Evolutionary conservation across 257 asterid species (phyloP), one percentile per base, ranked within the genome.

Genomic region (Nicotiana sylvestris): DNA sequence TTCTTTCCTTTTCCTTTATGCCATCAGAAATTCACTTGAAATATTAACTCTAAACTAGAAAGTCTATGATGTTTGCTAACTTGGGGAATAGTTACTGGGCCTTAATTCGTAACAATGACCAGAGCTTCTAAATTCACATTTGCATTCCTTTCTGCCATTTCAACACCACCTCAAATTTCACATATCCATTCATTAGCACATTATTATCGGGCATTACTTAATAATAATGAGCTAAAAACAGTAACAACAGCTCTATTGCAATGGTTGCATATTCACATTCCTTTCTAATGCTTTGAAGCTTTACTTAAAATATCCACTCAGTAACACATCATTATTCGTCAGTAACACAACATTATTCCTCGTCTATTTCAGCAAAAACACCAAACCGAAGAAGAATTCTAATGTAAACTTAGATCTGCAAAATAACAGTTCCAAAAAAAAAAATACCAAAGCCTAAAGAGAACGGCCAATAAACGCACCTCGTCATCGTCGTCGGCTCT

Each of bases 401-500:
- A 39, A 2, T 4, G 49, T 51, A 76, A 80, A 85, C 56, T 43
- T 79, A 88, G 87, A 88, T 86, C 87, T 85, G 43, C 83, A 55
- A 55, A 16, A 25, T 72, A 30, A 68, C 79, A 8, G 25, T 67
- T 66, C 78, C 3, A 25, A 4, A 13, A 21, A 68, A 33, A 49
- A 9, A 80, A 39, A 9, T 6, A 65, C 8, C 8, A 15, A 17
- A 18, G 57, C 15, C 18, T 35, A 13, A 30, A 7, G 76, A 18
- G 55, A 61, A 25, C 21, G 0, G 29, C 1, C 77, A 81, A 12
- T 56, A 2, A 4, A 15, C 25, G 12, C 70, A 95, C 97, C 95
- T 93, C 98, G 58, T 88, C 85, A 51, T 93, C 97, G 1, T 94
- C 94, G 1, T 77, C 87, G 4, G 76, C 92, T 4, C 65, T 89